These are phyloP conservation scores for Moelleriella libera DNA, from an alignment of 2,329 filamentous ascomycete genomes.

Conservation along the genomic window DNA sequence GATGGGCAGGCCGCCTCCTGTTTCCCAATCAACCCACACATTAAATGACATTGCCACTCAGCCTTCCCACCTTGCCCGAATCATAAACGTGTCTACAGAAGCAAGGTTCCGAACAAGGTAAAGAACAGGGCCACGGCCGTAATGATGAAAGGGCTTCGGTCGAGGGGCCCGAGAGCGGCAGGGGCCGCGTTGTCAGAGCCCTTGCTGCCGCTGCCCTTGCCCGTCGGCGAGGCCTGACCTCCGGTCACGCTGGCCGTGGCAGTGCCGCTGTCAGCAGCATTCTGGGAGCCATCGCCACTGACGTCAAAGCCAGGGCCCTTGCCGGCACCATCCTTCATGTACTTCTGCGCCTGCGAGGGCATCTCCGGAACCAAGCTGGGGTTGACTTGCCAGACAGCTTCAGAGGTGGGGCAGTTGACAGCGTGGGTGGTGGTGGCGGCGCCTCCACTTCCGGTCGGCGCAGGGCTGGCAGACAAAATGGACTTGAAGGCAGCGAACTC, in stretches of 20 bases:
- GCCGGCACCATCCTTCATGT: constrained; percentile 39
- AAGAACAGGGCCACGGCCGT: constrained; percentile 20
- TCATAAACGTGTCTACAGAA: constrained; percentile 17
- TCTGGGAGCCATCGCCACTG: constrained; percentile 37
- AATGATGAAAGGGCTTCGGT: constrained; percentile 18
- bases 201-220: constrained; percentile 3
- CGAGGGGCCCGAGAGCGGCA: constrained; percentile 12
- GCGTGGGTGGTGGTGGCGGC: constrained; percentile 31
- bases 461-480: constrained; percentile 31
- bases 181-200: constrained; percentile 16
- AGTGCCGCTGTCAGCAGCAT: constrained; percentile 29
- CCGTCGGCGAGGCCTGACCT: constrained; percentile 16
- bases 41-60: neutral
- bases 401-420: constrained; percentile 33
- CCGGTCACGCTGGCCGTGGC: constrained; percentile 26
- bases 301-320: constrained; percentile 37
- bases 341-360: constrained; percentile 34
- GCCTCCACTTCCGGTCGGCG: constrained; percentile 36
- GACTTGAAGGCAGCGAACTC: constrained; percentile 47
- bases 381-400: constrained; percentile 36
- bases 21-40: constrained; percentile 4
- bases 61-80: neutral
- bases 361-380: constrained; percentile 35
- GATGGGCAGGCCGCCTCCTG: neutral
- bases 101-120: constrained; percentile 22